Percentiles rank a stretch among this genome's conserved stretches.
Evolutionary conservation across 1,284 basidiomycete species (phyloP).

Genomic region (Heterobasidion parviporum): DNA sequence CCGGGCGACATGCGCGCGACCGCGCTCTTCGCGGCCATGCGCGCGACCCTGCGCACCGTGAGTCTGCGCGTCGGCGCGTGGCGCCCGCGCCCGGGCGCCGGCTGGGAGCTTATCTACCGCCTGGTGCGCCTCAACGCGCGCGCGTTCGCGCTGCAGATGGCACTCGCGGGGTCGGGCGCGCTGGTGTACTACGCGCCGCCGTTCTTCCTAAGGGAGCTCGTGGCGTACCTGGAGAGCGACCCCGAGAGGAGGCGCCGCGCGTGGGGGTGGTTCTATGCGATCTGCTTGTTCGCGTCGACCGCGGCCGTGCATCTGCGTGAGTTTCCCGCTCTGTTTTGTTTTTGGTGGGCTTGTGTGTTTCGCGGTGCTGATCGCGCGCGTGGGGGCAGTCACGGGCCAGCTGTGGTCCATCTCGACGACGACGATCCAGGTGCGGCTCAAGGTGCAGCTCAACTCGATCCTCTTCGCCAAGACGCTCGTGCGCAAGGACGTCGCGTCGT

Average conservation of each 20-base stretch:
- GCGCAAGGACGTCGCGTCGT: slow-evolving; percentile 78
- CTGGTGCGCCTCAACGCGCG: slow-evolving; percentile 45
- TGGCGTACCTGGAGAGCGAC: slow-evolving; percentile 67
- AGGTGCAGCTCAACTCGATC: slow-evolving; percentile 78
- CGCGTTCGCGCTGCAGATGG: slow-evolving; percentile 34
- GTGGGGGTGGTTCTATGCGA: slow-evolving; percentile 72
- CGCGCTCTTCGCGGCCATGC: slow-evolving; percentile 31
- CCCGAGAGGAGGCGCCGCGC: slow-evolving; percentile 40
- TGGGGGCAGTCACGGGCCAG: slow-evolving; percentile 32
- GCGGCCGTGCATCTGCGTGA: slow-evolving; percentile 51
- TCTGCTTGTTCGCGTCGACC: slow-evolving; percentile 62
- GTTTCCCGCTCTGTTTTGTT: slow-evolving; percentile 15
- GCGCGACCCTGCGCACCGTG: slow-evolving; percentile 26
- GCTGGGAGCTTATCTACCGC: slow-evolving; percentile 54
- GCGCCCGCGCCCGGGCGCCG: slow-evolving; percentile 41
- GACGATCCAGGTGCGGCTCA: slow-evolving; percentile 62
- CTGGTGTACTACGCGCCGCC: slow-evolving; percentile 74
- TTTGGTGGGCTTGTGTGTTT: background rate
- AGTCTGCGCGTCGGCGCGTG: slow-evolving; percentile 37
- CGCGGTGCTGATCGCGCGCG: background rate
- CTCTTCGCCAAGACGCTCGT: slow-evolving; percentile 87
- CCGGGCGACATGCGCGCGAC: slow-evolving; percentile 65
- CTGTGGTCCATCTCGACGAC: slow-evolving; percentile 72
- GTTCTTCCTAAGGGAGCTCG: slow-evolving; percentile 63
- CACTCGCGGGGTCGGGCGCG: slow-evolving; percentile 56